Evolutionary conservation across 1,284 basidiomycete genomes (phyloP), one percentile per base, ranked within the genome.

Genomic region (Phylloboletellus chloephorus): DNA sequence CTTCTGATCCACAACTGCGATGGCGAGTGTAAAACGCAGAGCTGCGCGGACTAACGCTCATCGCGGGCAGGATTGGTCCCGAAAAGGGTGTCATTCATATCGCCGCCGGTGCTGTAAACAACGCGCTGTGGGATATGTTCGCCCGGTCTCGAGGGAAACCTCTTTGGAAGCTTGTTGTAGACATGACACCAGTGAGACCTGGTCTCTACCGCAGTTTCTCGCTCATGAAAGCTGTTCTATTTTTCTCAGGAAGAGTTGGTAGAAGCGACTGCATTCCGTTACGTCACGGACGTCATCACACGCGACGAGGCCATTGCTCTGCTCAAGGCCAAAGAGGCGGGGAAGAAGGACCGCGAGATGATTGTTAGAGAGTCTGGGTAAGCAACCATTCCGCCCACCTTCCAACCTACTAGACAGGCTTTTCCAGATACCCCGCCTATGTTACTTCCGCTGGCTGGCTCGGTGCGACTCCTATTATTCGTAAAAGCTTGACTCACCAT

Each of bases 391-490:
- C 28, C 11, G 19, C 20, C 26, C 13, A 17, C 30, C 26, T 7
- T 13, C 12, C 10, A 13, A 26, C 16, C 25, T 12, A 34, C 16
- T 15, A 41, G 24, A 46, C 26, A 13, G 2, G 7, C 28, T 3
- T 32, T 25, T 17, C 9, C 42, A 89, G 89, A 20, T 96, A 96
- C 66, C 93, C 92, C 15, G 90, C 92, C 20, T 97, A 97, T 64
- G 89, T 96, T 22, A 97, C 93, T 9, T 90, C 86, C 10, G 92
- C 88, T 19, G 93, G 93, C 37, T 95, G 91, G 91, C 76, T 93
- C 16, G 88, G 79, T 76, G 46, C 21, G 48, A 31, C 11, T 11
- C 3, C 34, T 20, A 17, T 40, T 21, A 17, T 23, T 19, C 17
- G 9, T 15, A 8, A 34, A 12, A 31, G 35, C 31, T 17, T 15